Conservation (phyloP, 139 green algal genomes). For the Microglena sp. region DNA sequence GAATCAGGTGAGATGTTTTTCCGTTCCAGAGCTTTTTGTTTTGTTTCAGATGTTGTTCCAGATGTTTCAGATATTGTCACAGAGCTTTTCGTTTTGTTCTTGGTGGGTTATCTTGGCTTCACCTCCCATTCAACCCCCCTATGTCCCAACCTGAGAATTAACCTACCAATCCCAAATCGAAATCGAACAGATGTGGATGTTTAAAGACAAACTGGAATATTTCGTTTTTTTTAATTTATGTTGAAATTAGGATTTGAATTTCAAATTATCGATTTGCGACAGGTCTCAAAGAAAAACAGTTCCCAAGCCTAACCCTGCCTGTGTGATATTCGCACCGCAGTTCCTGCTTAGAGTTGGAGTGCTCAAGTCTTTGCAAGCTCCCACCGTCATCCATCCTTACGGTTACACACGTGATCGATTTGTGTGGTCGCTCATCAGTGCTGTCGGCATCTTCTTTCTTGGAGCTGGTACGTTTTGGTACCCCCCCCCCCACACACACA, state of each 20-base stretch:
- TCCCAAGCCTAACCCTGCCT: neutral
- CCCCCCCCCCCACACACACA: neutral
- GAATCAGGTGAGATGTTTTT: constrained; percentile 62
- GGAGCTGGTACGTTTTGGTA: constrained; percentile 35
- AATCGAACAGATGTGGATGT: constrained; percentile 1
- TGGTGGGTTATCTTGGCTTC: neutral
- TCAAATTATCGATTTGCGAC: too few species aligned
- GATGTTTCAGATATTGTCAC: neutral
- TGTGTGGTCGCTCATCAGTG: constrained; percentile 82
- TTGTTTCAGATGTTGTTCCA: constrained; percentile 2
- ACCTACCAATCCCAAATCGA: neutral
- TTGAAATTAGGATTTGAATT: too few species aligned
- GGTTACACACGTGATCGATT: constrained; percentile 87
- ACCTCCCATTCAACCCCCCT: neutral
- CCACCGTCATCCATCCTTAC: constrained; percentile 72
- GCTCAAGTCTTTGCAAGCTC: constrained; percentile 32
- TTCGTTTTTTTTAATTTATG: constrained; percentile 4
- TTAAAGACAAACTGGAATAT: constrained; percentile 1
- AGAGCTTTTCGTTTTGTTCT: neutral
- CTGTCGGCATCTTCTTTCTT: constrained; percentile 87
- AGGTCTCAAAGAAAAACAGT: too few species aligned
- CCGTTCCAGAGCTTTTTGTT: constrained; percentile 1
- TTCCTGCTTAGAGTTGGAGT: constrained; percentile 68
- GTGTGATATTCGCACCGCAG: constrained; percentile 15
- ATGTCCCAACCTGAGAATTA: neutral